Percentiles rank a stretch among this genome's conserved stretches.
Evolutionary conservation across 306 rosid genomes (phyloP).

Genomic region (Comarum palustre): DNA sequence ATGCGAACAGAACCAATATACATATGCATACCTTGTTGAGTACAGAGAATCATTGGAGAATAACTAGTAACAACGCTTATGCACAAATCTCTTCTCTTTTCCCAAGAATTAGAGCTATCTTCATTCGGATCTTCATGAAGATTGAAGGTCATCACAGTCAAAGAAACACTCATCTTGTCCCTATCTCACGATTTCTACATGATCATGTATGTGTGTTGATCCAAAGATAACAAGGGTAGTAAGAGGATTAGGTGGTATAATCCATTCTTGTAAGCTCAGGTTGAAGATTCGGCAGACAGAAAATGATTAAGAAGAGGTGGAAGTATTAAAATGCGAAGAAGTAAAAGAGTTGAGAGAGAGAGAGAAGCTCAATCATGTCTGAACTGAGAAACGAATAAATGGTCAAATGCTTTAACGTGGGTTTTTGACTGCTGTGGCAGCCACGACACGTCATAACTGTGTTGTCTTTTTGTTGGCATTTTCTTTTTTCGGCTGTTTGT

Average conservation of each 20-base stretch:
- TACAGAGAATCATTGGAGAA: constrained; percentile 85
- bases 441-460: not conserved
- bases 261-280: constrained; percentile 18
- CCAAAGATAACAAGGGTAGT: not conserved
- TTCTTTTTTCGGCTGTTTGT: no score
- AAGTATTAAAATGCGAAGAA: not conserved
- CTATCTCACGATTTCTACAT: constrained; percentile 24
- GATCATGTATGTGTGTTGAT: constrained; percentile 7
- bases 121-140: constrained; percentile 79
- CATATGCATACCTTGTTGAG: constrained; percentile 67
- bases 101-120: constrained; percentile 95
- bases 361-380: constrained; percentile 10
- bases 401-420: not conserved
- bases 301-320: not conserved
- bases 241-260: constrained; percentile 2
- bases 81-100: constrained; percentile 85
- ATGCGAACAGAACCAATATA: not conserved
- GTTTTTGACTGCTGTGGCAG: not conserved
- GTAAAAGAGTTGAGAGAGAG: not conserved
- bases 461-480: not conserved
- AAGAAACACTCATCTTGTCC: constrained; percentile 74
- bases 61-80: constrained; percentile 74
- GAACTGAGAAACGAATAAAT: not conserved
- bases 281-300: not conserved
- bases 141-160: constrained; percentile 94